phyloP scores from a whole-genome alignment of 2,329 filamentous ascomycete genomes.

The Corinectria fuckeliana region DNA sequence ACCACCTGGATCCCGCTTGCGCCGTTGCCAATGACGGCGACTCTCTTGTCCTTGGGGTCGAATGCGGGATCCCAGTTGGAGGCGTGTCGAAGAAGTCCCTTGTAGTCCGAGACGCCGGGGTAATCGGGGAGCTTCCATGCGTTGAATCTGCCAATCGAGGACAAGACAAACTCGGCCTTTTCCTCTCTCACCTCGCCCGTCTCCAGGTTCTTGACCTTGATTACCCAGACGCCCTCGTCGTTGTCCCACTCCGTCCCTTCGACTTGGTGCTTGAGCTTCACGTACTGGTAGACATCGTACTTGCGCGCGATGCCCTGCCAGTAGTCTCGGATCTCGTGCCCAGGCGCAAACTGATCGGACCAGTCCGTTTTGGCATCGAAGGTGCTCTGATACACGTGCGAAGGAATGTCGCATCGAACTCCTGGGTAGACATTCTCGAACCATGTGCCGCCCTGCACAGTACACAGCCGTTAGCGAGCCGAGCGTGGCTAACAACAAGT shows the following conservation, averaged over 20 bases:
- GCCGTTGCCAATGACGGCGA: slow-evolving; percentile 69
- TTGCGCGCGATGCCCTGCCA: slow-evolving; percentile 68
- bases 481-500: too few species aligned
- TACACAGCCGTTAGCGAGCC: slow-evolving; percentile 23
- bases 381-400: slow-evolving; percentile 73
- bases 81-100: slow-evolving; percentile 64
- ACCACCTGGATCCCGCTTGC: slow-evolving; percentile 66
- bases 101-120: slow-evolving; percentile 61
- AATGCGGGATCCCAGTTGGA: slow-evolving; percentile 64
- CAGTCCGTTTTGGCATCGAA: slow-evolving; percentile 73
- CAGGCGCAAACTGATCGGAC: slow-evolving; percentile 71
- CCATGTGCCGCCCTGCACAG: slow-evolving; percentile 57
- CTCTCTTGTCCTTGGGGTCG: slow-evolving; percentile 55
- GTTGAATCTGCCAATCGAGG: slow-evolving; percentile 71
- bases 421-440: slow-evolving; percentile 67
- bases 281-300: slow-evolving; percentile 66
- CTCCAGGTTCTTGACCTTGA: slow-evolving; percentile 52
- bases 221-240: slow-evolving; percentile 58
- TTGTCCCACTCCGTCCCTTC: slow-evolving; percentile 62
- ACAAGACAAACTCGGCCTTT: slow-evolving; percentile 66
- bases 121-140: slow-evolving; percentile 68
- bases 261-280: slow-evolving; percentile 63
- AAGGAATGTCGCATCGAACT: slow-evolving; percentile 71
- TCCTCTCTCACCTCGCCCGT: slow-evolving; percentile 50
- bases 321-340: slow-evolving; percentile 71